A percentile compares a stretch with the other conserved stretches of the same genome.
These are phyloP conservation scores for Phytophthora palmivora DNA, from an alignment of 352 stramenopile genomes.

Conservation along the genomic window DNA sequence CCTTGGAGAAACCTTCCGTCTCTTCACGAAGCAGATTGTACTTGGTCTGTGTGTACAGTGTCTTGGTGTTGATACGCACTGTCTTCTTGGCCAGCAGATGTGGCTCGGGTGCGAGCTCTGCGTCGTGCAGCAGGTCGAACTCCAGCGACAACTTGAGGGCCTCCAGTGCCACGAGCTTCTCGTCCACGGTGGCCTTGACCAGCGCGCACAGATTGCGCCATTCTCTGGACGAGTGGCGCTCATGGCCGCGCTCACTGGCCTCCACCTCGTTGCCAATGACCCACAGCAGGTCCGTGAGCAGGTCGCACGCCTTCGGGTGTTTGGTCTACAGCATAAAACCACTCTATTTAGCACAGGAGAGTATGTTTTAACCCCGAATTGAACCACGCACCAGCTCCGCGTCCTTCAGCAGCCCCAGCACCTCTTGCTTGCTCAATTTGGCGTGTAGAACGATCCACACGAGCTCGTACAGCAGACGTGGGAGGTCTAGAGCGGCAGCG, in stretches of 20 bases:
- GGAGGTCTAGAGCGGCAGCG: slow-evolving; percentile 40
- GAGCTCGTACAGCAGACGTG: slow-evolving; percentile 80
- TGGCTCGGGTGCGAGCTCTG: slow-evolving; percentile 57
- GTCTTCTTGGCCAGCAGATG: slow-evolving; percentile 72
- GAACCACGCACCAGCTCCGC: slow-evolving; percentile 48
- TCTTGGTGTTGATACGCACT: slow-evolving; percentile 89
- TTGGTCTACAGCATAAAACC: slow-evolving; percentile 24
- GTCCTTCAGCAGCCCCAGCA: slow-evolving; percentile 77
- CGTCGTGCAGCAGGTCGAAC: slow-evolving; percentile 78
- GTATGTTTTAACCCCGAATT: background rate
- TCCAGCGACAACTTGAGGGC: slow-evolving; percentile 75
- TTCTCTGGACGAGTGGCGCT: slow-evolving; percentile 70
- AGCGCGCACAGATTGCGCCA: slow-evolving; percentile 75
- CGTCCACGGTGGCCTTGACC: slow-evolving; percentile 69
- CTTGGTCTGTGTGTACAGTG: slow-evolving; percentile 95
- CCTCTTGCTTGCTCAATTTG: slow-evolving; percentile 76
- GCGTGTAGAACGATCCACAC: slow-evolving; percentile 75
- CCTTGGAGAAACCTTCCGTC: slow-evolving; percentile 96
- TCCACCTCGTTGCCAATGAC: slow-evolving; percentile 84
- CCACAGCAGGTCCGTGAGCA: slow-evolving; percentile 79
- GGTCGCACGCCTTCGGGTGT: slow-evolving; percentile 47
- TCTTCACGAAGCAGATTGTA: slow-evolving; percentile 98
- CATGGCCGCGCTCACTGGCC: slow-evolving; percentile 65
- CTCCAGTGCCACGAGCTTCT: slow-evolving; percentile 63
- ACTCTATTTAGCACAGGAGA: background rate